Conservation (phyloP, 2,329 filamentous ascomycete species). For the Neurospora sp. region DNA sequence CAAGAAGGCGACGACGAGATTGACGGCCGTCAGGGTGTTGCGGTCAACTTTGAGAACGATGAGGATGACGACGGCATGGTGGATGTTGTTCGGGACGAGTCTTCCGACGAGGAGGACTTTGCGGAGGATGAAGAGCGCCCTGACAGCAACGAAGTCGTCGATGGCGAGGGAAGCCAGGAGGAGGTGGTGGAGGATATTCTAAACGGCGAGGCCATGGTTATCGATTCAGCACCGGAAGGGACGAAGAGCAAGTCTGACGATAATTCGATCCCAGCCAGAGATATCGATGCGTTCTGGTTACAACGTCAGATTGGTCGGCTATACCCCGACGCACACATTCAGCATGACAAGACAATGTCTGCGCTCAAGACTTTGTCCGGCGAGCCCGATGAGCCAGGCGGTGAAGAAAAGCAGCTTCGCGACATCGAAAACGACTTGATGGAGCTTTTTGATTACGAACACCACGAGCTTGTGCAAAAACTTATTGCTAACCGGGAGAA, state of each 20-base stretch:
- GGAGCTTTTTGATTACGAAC: slow-evolving; percentile 96
- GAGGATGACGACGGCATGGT: slow-evolving; percentile 70
- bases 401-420: slow-evolving; percentile 73
- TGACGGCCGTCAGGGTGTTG: slow-evolving; percentile 91
- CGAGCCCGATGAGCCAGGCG: slow-evolving; percentile 57
- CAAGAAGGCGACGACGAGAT: slow-evolving; percentile 63
- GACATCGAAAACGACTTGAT: slow-evolving; percentile 98
- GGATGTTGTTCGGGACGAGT: slow-evolving; percentile 81
- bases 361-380: slow-evolving; percentile 77
- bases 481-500: slow-evolving; percentile 88
- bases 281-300: slow-evolving; percentile 96
- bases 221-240: slow-evolving; percentile 55
- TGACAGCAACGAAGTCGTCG: slow-evolving; percentile 42
- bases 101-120: slow-evolving; percentile 70
- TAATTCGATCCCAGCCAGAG: slow-evolving; percentile 65
- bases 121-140: slow-evolving; percentile 50
- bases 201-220: slow-evolving; percentile 65
- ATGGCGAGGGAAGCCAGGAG: slow-evolving; percentile 36
- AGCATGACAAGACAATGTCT: slow-evolving; percentile 83
- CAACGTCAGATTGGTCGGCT: slow-evolving; percentile 83
- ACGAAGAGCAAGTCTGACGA: slow-evolving; percentile 41
- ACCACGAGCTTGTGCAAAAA: slow-evolving; percentile 84
- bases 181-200: slow-evolving; percentile 36
- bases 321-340: slow-evolving; percentile 84
- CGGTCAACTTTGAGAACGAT: slow-evolving; percentile 91